Base-by-base conservation (phyloP, 768 basidiomycete species). In the Tylopilus intermedius region DNA sequence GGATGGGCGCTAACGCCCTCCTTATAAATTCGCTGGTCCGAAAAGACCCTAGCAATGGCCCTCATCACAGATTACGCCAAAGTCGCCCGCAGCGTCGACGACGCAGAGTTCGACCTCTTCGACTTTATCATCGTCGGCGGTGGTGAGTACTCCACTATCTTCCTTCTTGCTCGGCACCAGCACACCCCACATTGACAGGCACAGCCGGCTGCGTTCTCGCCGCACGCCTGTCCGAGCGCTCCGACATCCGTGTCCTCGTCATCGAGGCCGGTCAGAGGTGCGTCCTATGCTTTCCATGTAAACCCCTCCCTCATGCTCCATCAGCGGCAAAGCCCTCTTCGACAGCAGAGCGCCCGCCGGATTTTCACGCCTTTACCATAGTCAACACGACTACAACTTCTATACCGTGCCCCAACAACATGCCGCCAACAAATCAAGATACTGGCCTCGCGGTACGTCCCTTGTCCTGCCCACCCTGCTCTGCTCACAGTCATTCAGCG, bases 381-480 rank as follows among this genome's bases (percentile, higher is more conserved):
- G 74, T 3, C 71, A 72, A 41, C 74, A 79, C 62, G 78, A 81
- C 29, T 86, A 79, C 61, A 64, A 74, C 32, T 53, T 88, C 26
- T 74, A 68, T 54, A 87, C 86, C 0, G 78, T 79, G 18, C 78
- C 81, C 0, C 85, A 87, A 59, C 53, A 58, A 5, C 67, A 76
- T 54, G 79, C 80, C 2, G 71, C 69, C 32, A 74, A 75, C 18
- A 71, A 71, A 60, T 72, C 68, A 54, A 72, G 75, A 35, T 83
- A 72, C 50, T 88, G 83, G 81, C 86, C 87, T 0, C 72, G 87
- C 71, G 86, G 86, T 84, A 59, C 7, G 66, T 58, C 8, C 13
- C 0, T 5, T 18, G 13, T 9, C n/a, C n/a, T n/a, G 2, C 35
- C 15, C 5, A 18, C 3, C 6, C 2, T n/a, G 9, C 43, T 27